Base-by-base conservation (phyloP, 2,329 filamentous ascomycete genomes). In the Ophiostoma ulmi region DNA sequence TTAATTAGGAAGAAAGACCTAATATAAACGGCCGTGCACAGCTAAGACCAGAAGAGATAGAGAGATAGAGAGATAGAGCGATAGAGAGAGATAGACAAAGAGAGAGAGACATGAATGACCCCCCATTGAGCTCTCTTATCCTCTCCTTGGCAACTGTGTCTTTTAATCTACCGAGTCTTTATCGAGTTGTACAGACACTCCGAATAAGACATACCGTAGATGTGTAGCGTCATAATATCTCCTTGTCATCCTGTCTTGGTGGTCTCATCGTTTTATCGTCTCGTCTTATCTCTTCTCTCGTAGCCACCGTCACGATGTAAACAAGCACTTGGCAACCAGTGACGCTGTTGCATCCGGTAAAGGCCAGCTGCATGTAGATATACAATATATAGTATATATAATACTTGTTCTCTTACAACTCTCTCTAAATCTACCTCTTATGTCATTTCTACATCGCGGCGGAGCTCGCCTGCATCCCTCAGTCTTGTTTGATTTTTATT, bases 221-320 rank as follows among this genome's bases (percentile, higher is more conserved):
- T n/a, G 17, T 48, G 17, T 48, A 20, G 44, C 44, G 41, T 48
- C 14, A 26, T 58, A 22, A 11, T 58, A 26, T 58, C 52, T 20
- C 10, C n/a, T 55, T 22, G 1, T n/a, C 52, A 58, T 58, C 52
- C 6, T 58, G 22, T 26, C 52, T 13, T 26, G 31, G 31, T 55
- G 44, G 44, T 48, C 17, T 55, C n/a, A 26, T 55, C n/a, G 20
- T 26, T 22, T 55, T 48, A 13, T 48, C 44, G 44, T 10, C 20
- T 58, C 52, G n/a, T 58, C 52, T 26, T 22, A 26, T 31, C 52
- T 11, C 48, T 10, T 55, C 52, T 44, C 1, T 44, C 22, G 20
- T 55, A 58, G 26, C 14, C 58, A 5, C 58, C 58, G 58, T 63
- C 58, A 63, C 26, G 58, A 63, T 63, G 58, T 63, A 63, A 63